Conservation (phyloP, 2,329 filamentous ascomycete species). For the Botryotinia narcissicola region DNA sequence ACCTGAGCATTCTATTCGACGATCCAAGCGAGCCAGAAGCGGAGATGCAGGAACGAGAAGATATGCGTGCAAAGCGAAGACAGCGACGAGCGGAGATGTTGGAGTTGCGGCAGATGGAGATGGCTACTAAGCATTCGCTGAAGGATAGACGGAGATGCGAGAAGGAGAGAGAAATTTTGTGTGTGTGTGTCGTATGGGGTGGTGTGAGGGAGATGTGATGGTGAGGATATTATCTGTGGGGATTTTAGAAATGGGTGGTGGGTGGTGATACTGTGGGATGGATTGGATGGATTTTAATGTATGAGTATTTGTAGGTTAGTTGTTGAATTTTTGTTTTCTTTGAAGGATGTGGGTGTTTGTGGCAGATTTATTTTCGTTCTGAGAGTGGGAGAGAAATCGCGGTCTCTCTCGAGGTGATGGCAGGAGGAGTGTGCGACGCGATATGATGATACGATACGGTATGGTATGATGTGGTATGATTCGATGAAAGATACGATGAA, state of each 20-base stretch:
- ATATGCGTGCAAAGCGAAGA: neutral
- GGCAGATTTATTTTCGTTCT: neutral
- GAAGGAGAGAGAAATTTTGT: neutral
- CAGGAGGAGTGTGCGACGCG: neutral
- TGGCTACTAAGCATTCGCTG: neutral
- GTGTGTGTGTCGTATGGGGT: neutral
- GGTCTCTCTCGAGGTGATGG: neutral
- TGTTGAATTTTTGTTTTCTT: neutral
- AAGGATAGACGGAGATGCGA: neutral
- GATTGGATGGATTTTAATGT: neutral
- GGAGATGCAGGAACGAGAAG: neutral
- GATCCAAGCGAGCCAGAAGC: neutral
- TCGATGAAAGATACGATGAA: neutral
- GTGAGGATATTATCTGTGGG: accelerated
- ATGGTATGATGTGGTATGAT: too few species aligned
- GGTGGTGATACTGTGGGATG: too few species aligned
- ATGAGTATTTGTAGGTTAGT: neutral
- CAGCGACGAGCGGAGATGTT: neutral
- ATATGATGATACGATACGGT: neutral
- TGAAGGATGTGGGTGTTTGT: accelerated
- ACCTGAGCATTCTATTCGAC: neutral
- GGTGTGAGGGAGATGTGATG: neutral
- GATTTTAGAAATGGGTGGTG: neutral
- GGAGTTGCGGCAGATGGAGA: neutral
- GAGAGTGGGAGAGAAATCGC: neutral